Evolutionary conservation across 2,329 filamentous ascomycete species (phyloP).

Genomic region (Chrysosporium keratinophilum): DNA sequence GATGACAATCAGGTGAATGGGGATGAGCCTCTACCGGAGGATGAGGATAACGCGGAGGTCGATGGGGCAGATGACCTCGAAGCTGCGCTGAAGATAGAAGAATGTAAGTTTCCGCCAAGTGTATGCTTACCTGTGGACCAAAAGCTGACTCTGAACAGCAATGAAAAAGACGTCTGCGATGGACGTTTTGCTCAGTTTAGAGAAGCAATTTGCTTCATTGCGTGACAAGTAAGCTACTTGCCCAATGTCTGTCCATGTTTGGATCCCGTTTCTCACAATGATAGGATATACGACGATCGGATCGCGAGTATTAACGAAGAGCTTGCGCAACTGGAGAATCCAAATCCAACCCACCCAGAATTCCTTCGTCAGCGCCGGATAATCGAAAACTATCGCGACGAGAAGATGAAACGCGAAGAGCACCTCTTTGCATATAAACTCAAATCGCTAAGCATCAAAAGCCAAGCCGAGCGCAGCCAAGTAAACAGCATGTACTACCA

Average conservation of each 20-base stretch:
- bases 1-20: constrained; percentile 35
- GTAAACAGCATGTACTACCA: constrained; percentile 88
- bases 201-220: constrained; percentile 79
- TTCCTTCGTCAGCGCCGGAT: constrained; percentile 83
- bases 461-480: constrained; percentile 72
- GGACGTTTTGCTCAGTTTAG: constrained; percentile 67
- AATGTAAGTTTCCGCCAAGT: constrained; percentile 34
- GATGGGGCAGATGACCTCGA: constrained; percentile 40
- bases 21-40: constrained; percentile 40
- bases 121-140: neutral
- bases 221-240: constrained; percentile 47
- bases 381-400: constrained; percentile 69
- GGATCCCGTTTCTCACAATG: constrained; percentile 1
- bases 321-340: constrained; percentile 49
- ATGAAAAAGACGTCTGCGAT: constrained; percentile 70
- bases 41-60: constrained; percentile 38
- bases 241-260: neutral
- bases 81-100: constrained; percentile 40
- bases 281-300: constrained; percentile 76
- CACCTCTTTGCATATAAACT: constrained; percentile 64
- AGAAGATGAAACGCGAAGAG: constrained; percentile 67
- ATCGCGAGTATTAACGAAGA: constrained; percentile 67
- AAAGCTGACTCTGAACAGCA: constrained; percentile 40
- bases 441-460: constrained; percentile 61
- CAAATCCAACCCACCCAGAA: constrained; percentile 68